A percentile compares a stretch with the other conserved stretches of the same genome.
These are phyloP conservation scores for Ustilago trichophora DNA, from an alignment of 1,284 basidiomycete species.

Conservation along the genomic window DNA sequence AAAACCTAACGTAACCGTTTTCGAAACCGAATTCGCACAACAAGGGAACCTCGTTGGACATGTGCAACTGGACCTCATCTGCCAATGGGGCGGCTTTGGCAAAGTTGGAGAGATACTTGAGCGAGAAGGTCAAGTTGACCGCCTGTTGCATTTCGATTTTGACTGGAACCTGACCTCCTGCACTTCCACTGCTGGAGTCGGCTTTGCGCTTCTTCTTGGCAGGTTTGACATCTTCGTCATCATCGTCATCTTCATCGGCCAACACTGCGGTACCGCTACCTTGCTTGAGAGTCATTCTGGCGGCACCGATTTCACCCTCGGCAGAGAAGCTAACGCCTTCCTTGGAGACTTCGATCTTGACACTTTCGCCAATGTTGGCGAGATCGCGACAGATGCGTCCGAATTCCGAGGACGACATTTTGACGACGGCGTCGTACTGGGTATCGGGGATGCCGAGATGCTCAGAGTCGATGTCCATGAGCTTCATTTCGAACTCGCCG, in stretches of 20 bases:
- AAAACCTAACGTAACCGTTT: conserved; percentile 72
- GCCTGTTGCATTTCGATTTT: conserved; percentile 71
- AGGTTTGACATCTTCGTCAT: conserved; percentile 61
- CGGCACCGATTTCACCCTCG: conserved; percentile 94
- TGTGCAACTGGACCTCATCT: conserved; percentile 72
- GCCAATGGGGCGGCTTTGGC: conserved; percentile 86
- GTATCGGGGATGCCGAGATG: conserved; percentile 97
- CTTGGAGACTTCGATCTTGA: conserved; percentile 94
- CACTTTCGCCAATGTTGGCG: conserved; percentile 88
- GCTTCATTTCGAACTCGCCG: conserved; percentile 98
- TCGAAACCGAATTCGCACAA: conserved; percentile 84
- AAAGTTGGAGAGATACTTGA: conserved; percentile 98
- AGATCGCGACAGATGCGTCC: conserved; percentile 92
- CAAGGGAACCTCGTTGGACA: conserved; percentile 59
- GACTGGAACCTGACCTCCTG: conserved; percentile 67
- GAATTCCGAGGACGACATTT: conserved; percentile 87
- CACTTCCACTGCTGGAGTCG: conserved; percentile 7
- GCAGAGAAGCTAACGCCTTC: conserved; percentile 93
- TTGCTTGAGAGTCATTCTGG: conserved; percentile 85
- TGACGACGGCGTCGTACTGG: conserved; percentile 92
- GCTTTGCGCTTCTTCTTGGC: conserved; percentile 58
- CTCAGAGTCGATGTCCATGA: conserved; percentile 98
- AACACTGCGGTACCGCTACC: conserved; percentile 67
- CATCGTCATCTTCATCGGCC: conserved; percentile 61
- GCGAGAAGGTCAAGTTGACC: conserved; percentile 91